Evolutionary conservation across 257 asterid genomes (phyloP).

Genomic region (Nicotiana knightiana): DNA sequence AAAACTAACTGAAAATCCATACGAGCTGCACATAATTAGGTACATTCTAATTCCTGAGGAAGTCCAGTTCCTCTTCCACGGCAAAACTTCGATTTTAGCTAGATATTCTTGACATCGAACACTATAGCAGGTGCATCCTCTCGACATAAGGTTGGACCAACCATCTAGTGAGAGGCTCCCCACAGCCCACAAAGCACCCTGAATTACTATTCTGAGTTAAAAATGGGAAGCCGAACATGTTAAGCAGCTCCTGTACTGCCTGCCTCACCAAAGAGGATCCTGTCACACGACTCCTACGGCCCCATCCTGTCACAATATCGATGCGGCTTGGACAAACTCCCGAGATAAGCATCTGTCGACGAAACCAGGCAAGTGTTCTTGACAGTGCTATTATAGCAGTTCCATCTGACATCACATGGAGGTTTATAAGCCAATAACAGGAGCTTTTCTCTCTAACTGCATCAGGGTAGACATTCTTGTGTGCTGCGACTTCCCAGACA

Average conservation of each 20-base stretch:
- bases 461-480: conserved; percentile 82
- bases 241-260: conserved; percentile 66
- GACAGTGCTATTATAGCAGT: conserved; percentile 93
- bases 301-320: conserved; percentile 97
- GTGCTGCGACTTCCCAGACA: conserved; percentile 91
- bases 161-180: conserved; percentile 82
- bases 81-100: conserved; percentile 17
- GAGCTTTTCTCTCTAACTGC: conserved; percentile 71
- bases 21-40: background rate
- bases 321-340: conserved; percentile 68
- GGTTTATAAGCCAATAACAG: conserved; percentile 84
- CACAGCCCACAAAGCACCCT: conserved; percentile 91
- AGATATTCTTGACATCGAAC: conserved; percentile 3
- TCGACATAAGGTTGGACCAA: conserved; percentile 74
- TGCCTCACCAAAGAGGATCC: conserved; percentile 84
- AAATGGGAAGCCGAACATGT: conserved; percentile 64
- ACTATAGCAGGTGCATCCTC: conserved; percentile 88
- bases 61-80: conserved; percentile 11
- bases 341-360: conserved; percentile 56
- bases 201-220: conserved; percentile 63
- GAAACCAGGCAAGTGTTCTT: conserved; percentile 85
- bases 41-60: conserved; percentile 10
- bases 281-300: conserved; percentile 82
- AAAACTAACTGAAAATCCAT: conserved; percentile 11
- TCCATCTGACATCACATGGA: conserved; percentile 94